Conservation (phyloP, 2,329 filamentous ascomycete genomes). For the Paraphoma chrysanthemicola region DNA sequence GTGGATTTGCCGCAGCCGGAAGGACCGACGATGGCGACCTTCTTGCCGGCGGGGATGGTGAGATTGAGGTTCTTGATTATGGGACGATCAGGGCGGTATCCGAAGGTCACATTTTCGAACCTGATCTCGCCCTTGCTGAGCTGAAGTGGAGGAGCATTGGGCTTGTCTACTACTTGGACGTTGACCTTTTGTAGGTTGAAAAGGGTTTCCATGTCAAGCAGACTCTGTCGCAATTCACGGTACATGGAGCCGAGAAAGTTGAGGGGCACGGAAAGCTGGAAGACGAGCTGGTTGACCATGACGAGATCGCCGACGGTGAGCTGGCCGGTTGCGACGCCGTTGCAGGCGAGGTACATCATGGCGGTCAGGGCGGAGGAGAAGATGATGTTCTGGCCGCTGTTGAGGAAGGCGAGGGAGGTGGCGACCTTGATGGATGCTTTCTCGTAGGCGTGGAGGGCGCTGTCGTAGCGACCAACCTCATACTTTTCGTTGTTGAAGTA, state of each 20-base stretch:
- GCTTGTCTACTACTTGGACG: slow-evolving; percentile 79
- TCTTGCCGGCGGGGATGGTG: slow-evolving; percentile 93
- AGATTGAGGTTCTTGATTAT: slow-evolving; percentile 86
- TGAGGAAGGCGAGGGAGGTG: slow-evolving; percentile 90
- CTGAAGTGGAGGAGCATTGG: slow-evolving; percentile 74
- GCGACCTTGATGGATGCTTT: slow-evolving; percentile 96
- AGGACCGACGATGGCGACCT: slow-evolving; percentile 93
- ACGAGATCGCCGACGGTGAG: slow-evolving; percentile 95
- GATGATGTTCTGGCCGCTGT: slow-evolving; percentile 95
- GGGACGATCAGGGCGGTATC: slow-evolving; percentile 84
- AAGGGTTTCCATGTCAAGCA: slow-evolving; percentile 97
- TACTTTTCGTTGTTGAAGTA: slow-evolving; percentile 99
- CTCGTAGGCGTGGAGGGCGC: slow-evolving; percentile 84
- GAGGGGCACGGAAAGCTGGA: slow-evolving; percentile 93
- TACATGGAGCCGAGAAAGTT: slow-evolving; percentile 99
- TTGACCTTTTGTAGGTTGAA: slow-evolving; percentile 98
- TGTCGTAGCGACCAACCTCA: slow-evolving; percentile 89
- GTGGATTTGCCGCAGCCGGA: slow-evolving; percentile 97
- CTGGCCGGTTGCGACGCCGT: slow-evolving; percentile 81
- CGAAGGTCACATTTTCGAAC: slow-evolving; percentile 95
- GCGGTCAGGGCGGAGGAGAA: slow-evolving; percentile 91
- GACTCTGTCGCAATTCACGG: slow-evolving; percentile 89
- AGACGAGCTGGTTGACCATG: slow-evolving; percentile 98
- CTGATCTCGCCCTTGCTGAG: slow-evolving; percentile 86
- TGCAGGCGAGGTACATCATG: slow-evolving; percentile 98